phyloP scores from a whole-genome alignment of 208 protist genomes.

The Trypanosoma grayi region DNA sequence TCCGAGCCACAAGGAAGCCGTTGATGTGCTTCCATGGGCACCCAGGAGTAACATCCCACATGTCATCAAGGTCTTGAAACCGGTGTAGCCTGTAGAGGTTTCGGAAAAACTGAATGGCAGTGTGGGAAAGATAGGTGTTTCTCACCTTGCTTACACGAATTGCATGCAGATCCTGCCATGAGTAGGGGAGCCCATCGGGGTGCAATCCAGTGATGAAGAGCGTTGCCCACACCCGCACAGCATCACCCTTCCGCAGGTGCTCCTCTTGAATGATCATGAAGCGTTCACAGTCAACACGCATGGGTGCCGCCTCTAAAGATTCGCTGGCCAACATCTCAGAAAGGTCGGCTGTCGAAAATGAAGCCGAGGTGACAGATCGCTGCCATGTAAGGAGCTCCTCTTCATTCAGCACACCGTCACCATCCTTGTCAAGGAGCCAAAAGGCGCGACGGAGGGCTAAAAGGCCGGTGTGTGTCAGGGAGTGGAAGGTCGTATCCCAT shows the following conservation, averaged over 20 bases:
- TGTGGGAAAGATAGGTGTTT: conserved; percentile 80
- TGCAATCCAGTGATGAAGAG: conserved; percentile 62
- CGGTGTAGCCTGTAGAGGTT: conserved; percentile 72
- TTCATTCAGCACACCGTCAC: conserved; percentile 51
- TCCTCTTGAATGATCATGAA: conserved; percentile 40
- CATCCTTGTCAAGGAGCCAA: conserved; percentile 83
- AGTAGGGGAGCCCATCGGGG: conserved; percentile 73
- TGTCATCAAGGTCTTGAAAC: conserved; percentile 42
- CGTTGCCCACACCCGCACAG: conserved; percentile 70
- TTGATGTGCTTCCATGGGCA: conserved; percentile 72
- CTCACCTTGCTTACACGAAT: conserved; percentile 50
- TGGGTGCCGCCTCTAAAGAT: neutral
- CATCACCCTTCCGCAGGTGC: conserved; percentile 40
- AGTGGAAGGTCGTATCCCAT: conserved; percentile 48
- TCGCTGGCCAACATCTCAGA: conserved; percentile 21
- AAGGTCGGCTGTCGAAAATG: conserved; percentile 38
- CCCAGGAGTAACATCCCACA: conserved; percentile 84
- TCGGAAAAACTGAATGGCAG: conserved; percentile 81
- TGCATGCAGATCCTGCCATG: conserved; percentile 73
- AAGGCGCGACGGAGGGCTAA: conserved; percentile 66
- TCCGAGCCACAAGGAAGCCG: conserved; percentile 41
- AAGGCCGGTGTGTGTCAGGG: conserved; percentile 56
- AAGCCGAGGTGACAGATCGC: conserved; percentile 35
- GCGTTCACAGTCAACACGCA: conserved; percentile 6
- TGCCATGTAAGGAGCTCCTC: conserved; percentile 72